Conservation (phyloP, 2,329 filamentous ascomycete species). For the Xylaria sp. region DNA sequence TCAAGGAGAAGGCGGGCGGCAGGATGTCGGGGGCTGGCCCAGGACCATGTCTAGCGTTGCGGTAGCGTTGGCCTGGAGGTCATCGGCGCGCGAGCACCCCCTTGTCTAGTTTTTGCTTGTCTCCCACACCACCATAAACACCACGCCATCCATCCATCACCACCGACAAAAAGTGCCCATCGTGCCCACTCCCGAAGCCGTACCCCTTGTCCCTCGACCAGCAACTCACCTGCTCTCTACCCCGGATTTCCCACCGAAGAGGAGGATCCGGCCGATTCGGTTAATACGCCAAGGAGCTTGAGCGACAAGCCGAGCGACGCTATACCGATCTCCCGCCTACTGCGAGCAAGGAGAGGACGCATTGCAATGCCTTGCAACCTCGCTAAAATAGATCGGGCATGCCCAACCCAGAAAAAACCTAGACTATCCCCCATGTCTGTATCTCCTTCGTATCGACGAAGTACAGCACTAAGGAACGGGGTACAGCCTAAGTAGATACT, state of each 20-base stretch:
- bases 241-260: conserved; percentile 34
- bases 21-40: conserved; percentile 26
- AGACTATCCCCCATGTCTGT: conserved; percentile 33
- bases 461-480: conserved; percentile 30
- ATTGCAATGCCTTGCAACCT: conserved; percentile 39
- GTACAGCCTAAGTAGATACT: conserved; percentile 31
- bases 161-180: conserved; percentile 9
- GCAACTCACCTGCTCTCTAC: conserved; percentile 22
- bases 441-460: conserved; percentile 30
- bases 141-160: conserved; percentile 33
- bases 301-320: conserved; percentile 27
- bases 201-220: conserved; percentile 19
- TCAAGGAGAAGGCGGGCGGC: conserved; percentile 2
- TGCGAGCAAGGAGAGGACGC: conserved; percentile 26
- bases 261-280: conserved; percentile 30
- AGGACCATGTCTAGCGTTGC: conserved; percentile 37
- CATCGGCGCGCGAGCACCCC: conserved; percentile 38
- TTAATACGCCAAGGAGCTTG: conserved; percentile 29
- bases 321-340: conserved; percentile 25
- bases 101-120: conserved; percentile 47
- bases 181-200: neutral
- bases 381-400: conserved; percentile 39
- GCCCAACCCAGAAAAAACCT: conserved; percentile 23
- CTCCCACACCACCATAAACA: conserved; percentile 44
- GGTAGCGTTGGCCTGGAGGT: conserved; percentile 38